These are phyloP conservation scores for Linum lewisii DNA, from an alignment of 345 rosid genomes.

Conservation along the genomic window DNA sequence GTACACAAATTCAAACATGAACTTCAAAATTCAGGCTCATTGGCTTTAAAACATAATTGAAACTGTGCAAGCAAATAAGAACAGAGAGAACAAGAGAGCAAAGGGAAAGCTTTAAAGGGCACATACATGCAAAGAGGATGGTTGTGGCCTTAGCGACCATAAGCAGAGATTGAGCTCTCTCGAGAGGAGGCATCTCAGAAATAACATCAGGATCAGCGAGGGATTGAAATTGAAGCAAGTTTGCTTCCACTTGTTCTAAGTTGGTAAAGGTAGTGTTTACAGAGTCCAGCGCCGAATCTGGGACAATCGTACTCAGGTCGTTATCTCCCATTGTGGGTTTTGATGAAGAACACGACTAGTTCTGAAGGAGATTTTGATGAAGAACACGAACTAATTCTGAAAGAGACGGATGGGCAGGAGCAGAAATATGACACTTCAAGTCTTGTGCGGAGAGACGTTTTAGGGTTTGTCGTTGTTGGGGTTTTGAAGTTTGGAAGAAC, in stretches of 20 bases:
- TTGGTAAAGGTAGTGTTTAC: conserved; percentile 41
- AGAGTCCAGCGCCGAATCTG: conserved; percentile 54
- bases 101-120: not conserved
- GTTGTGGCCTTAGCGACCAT: conserved; percentile 67
- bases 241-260: conserved; percentile 39
- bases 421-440: no score
- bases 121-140: conserved; percentile 45
- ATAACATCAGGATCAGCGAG: conserved; percentile 53
- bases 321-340: not conserved
- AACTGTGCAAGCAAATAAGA: not conserved
- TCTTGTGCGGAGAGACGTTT: no score
- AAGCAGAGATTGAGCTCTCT: conserved; percentile 56
- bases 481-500: no score
- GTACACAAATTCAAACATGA: not conserved
- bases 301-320: conserved; percentile 24
- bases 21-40: not conserved
- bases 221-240: conserved; percentile 47
- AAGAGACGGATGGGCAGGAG: no score
- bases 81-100: not conserved
- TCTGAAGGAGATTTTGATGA: not conserved
- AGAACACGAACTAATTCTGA: not conserved
- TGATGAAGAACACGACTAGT: not conserved
- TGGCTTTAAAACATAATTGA: no score
- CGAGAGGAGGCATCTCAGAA: conserved; percentile 52
- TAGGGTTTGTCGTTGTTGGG: no score